These are phyloP conservation scores for Coleophoma crateriformis DNA, from an alignment of 2,329 filamentous ascomycete species.

Conservation along the genomic window DNA sequence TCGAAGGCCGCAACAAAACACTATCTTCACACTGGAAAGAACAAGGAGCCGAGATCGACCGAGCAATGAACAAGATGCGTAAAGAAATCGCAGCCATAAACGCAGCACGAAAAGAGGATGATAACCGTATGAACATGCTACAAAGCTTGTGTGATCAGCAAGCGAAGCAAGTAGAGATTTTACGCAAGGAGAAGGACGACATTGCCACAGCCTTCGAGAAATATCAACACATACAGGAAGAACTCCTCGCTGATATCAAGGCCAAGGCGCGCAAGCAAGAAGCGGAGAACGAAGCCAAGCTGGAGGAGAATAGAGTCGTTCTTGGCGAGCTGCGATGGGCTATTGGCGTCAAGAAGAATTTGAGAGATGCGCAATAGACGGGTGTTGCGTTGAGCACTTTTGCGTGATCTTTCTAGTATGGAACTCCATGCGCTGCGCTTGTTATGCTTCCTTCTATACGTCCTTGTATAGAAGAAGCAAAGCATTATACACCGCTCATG, in stretches of 20 bases:
- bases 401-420: too few relatives aligned
- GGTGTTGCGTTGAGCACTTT: not conserved
- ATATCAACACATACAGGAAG: constrained; percentile 61
- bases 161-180: constrained; percentile 58
- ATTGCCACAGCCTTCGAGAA: constrained; percentile 54
- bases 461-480: too few relatives aligned
- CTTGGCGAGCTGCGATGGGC: constrained; percentile 69
- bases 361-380: constrained; percentile 46
- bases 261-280: constrained; percentile 50
- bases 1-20: constrained; percentile 65
- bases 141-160: constrained; percentile 69
- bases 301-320: constrained; percentile 54
- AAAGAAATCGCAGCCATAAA: constrained; percentile 23
- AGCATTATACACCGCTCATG: too few relatives aligned
- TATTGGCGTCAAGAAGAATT: constrained; percentile 58
- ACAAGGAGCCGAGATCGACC: constrained; percentile 56
- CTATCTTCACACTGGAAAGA: constrained; percentile 63
- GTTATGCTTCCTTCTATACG: too few relatives aligned
- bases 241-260: constrained; percentile 55
- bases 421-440: not conserved
- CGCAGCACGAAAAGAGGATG: constrained; percentile 35
- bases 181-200: constrained; percentile 55
- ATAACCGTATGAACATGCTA: constrained; percentile 57
- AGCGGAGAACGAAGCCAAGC: constrained; percentile 51
- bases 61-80: constrained; percentile 47